phyloP scores from a whole-genome alignment of 2,329 filamentous ascomycete genomes.

The Talaromyces funiculosus region DNA sequence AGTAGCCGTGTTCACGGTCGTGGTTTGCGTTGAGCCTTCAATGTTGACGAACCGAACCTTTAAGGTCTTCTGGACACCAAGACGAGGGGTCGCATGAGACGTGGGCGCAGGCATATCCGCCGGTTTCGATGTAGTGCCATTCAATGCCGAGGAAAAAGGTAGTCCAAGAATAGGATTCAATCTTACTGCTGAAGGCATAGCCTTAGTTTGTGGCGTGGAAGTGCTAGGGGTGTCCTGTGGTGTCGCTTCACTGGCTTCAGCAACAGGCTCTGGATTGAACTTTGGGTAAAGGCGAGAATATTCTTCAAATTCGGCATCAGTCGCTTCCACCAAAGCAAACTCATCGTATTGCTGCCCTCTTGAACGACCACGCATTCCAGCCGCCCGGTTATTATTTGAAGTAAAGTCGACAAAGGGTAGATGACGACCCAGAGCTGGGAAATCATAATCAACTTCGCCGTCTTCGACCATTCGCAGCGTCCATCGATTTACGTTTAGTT shows the following conservation, averaged over 20 bases:
- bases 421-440: conserved; percentile 54
- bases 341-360: conserved; percentile 62
- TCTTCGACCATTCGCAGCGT: conserved; percentile 63
- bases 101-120: conserved; percentile 42
- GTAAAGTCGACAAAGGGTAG: conserved; percentile 59
- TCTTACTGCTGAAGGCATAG: conserved; percentile 19
- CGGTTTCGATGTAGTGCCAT: conserved; percentile 41
- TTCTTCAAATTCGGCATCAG: conserved; percentile 49
- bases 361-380: conserved; percentile 47
- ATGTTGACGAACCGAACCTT: conserved; percentile 57
- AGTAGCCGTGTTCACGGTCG: conserved; percentile 54
- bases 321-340: conserved; percentile 59
- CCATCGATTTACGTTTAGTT: conserved; percentile 58
- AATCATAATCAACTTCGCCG: conserved; percentile 62
- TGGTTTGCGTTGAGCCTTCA: conserved; percentile 50
- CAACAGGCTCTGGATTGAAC: conserved; percentile 35
- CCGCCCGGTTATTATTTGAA: conserved; percentile 60
- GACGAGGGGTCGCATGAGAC: conserved; percentile 48
- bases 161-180: conserved; percentile 42
- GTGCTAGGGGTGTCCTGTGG: conserved; percentile 19
- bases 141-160: conserved; percentile 42
- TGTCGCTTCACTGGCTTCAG: conserved; percentile 25
- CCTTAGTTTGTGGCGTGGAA: conserved; percentile 22
- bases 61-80: conserved; percentile 53
- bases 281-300: conserved; percentile 54